Percentiles rank a stretch among this genome's conserved stretches.
phyloP scores from a whole-genome alignment of 306 rosid species.

The Rubus parviflorus region DNA sequence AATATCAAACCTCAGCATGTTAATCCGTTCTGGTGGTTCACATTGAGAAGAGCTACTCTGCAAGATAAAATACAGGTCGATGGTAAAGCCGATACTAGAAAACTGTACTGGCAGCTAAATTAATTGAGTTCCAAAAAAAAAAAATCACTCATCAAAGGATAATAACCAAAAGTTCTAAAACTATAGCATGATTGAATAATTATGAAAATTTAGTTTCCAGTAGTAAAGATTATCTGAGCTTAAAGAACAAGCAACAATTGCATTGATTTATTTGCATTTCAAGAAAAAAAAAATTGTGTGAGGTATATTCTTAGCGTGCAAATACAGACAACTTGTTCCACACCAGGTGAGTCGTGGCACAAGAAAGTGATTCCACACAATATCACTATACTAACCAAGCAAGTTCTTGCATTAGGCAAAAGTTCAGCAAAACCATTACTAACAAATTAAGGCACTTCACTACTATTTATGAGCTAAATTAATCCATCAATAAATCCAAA shows the following conservation, averaged over 20 bases:
- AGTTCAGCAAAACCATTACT: too few relatives aligned
- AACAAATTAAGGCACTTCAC: neutral
- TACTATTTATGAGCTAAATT: neutral
- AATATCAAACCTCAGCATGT: conserved; percentile 49
- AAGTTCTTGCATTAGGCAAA: neutral
- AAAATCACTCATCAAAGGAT: neutral
- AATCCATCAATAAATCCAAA: neutral
- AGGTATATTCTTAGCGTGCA: neutral
- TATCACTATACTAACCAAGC: neutral
- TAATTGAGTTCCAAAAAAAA: neutral
- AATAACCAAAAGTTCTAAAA: neutral
- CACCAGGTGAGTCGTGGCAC: too few relatives aligned
- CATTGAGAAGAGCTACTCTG: conserved; percentile 53
- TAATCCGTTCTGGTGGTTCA: conserved; percentile 50
- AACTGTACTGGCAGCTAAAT: neutral
- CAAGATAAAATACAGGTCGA: conserved; percentile 4
- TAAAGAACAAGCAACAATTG: neutral
- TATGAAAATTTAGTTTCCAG: neutral
- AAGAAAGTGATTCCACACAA: neutral
- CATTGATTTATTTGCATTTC: neutral
- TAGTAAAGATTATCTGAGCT: neutral
- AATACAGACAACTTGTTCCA: neutral
- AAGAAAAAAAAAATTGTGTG: neutral
- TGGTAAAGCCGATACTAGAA: neutral
- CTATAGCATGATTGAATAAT: neutral